Percentiles rank a stretch among this genome's conserved stretches.
Conservation (phyloP, 2,329 filamentous ascomycete species). For the Daldinia sp. region DNA sequence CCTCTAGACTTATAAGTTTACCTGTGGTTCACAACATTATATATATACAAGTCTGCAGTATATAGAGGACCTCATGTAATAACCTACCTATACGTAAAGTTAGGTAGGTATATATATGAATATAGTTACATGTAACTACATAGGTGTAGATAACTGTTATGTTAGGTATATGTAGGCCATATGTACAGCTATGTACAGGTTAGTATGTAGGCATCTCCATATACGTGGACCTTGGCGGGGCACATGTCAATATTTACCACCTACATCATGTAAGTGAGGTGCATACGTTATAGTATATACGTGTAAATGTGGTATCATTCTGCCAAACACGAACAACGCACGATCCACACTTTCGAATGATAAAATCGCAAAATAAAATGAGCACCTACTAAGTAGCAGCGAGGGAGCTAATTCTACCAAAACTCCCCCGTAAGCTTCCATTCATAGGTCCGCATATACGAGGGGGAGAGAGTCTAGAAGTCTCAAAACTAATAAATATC, state of each 20-base stretch:
- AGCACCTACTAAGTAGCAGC: slow-evolving; percentile 13
- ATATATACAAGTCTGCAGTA: too few species aligned
- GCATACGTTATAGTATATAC: slow-evolving; percentile 4
- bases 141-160: neutral
- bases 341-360: slow-evolving; percentile 26
- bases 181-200: neutral
- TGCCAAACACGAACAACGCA: slow-evolving; percentile 25
- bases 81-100: too few species aligned
- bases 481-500: slow-evolving; percentile 6
- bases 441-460: slow-evolving; percentile 1
- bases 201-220: too few species aligned
- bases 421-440: slow-evolving; percentile 2
- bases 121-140: too few species aligned
- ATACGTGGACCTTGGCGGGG: neutral
- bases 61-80: too few species aligned
- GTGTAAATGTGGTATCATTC: slow-evolving; percentile 17
- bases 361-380: slow-evolving; percentile 17
- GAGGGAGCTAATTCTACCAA: slow-evolving; percentile 21
- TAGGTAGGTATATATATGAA: too few species aligned
- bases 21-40: neutral
- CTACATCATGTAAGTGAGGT: slow-evolving; percentile 1
- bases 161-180: neutral
- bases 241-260: slow-evolving; percentile 4
- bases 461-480: slow-evolving; percentile 13
- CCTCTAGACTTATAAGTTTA: neutral